These are phyloP conservation scores for Saccharomyces hybrid DNA, from an alignment of 1,139 yeast species.

Conservation along the genomic window DNA sequence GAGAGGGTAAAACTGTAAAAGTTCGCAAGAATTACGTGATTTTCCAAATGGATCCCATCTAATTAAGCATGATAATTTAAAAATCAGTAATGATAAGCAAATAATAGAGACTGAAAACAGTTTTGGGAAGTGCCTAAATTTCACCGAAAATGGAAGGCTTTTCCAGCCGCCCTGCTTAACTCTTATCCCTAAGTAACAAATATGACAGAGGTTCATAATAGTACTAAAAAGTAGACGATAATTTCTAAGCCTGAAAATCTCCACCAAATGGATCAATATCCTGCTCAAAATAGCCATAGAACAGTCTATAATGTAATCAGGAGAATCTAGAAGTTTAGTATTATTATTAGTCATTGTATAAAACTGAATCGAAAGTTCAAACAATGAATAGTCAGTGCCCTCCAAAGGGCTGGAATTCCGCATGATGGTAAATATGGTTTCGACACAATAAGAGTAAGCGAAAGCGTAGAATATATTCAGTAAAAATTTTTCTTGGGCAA, in stretches of 20 bases:
- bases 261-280: constrained; percentile 24
- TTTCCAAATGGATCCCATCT: constrained; percentile 16
- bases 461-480: constrained; percentile 6
- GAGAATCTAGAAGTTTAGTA: constrained; percentile 3
- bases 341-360: constrained; percentile 13
- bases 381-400: constrained; percentile 25
- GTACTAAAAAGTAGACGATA: constrained; percentile 20
- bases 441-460: constrained; percentile 24
- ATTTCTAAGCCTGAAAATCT: constrained; percentile 17
- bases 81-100: constrained; percentile 15
- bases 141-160: constrained; percentile 13
- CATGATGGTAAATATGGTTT: constrained; percentile 22
- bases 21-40: constrained; percentile 10
- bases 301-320: constrained; percentile 18
- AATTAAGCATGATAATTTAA: constrained; percentile 19
- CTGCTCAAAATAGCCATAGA: constrained; percentile 21
- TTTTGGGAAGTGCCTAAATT: constrained; percentile 21
- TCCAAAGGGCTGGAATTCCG: constrained; percentile 20
- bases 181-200: constrained; percentile 11
- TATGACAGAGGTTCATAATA: constrained; percentile 16
- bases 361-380: constrained; percentile 24
- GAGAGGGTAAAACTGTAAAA: constrained; percentile 24
- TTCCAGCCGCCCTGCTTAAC: constrained; percentile 8
- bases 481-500: not conserved
- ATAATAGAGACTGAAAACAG: constrained; percentile 18